A percentile compares a stretch with the other conserved stretches of the same genome.
Conservation (phyloP, 2,329 filamentous ascomycete genomes). For the Aspergillus fischeri region DNA sequence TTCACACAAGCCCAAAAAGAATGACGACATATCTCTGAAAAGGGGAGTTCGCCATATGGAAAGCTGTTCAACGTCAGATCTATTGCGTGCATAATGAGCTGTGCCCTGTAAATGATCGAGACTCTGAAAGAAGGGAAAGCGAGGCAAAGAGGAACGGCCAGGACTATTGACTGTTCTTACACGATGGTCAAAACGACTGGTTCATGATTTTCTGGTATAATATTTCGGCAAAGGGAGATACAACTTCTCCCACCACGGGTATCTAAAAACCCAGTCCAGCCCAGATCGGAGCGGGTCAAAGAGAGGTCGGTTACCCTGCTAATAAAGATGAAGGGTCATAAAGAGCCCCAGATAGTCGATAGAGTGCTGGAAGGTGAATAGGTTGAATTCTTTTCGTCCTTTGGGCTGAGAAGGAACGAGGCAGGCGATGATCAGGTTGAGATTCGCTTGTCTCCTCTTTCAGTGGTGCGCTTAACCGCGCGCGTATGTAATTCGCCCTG, state of each 20-base stretch:
- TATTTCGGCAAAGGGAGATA: slow-evolving; percentile 5
- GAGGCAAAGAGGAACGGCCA: neutral
- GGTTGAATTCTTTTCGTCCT: slow-evolving; percentile 6
- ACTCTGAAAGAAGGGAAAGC: neutral
- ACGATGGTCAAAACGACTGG: slow-evolving; percentile 21
- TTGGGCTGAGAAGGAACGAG: slow-evolving; percentile 19
- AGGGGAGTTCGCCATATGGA: slow-evolving; percentile 41
- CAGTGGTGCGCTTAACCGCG: neutral
- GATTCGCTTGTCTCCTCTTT: slow-evolving; percentile 16
- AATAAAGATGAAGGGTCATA: neutral
- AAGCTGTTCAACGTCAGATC: slow-evolving; percentile 23
- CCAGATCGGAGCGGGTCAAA: neutral
- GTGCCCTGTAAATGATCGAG: slow-evolving; percentile 1
- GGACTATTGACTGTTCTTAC: slow-evolving; percentile 14
- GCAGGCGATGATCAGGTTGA: slow-evolving; percentile 8
- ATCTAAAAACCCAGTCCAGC: neutral
- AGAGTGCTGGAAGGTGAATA: neutral
- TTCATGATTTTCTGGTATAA: slow-evolving; percentile 13
- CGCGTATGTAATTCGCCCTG: neutral
- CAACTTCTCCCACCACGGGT: slow-evolving; percentile 4
- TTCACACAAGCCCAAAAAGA: slow-evolving; percentile 42
- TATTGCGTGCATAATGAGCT: slow-evolving; percentile 11
- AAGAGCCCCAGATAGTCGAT: slow-evolving; percentile 2
- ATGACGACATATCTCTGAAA: slow-evolving; percentile 43
- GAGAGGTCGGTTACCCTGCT: neutral